phyloP scores from a whole-genome alignment of 192 early-diverging fungal species.

The Coemansia sp. region DNA sequence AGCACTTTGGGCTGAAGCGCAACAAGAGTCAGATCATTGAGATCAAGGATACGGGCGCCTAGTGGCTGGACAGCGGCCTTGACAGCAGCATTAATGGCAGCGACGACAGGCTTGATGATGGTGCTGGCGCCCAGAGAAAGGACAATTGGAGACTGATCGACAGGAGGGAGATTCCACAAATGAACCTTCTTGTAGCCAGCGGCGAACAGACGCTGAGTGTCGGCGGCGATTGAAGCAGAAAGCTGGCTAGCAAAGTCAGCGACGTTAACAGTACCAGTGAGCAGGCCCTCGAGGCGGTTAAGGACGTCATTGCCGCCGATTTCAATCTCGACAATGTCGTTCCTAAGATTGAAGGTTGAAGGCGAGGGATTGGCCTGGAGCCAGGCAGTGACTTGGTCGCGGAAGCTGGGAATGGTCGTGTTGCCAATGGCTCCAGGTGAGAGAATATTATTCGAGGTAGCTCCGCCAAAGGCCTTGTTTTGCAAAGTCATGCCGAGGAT shows the following conservation, averaged over 20 bases:
- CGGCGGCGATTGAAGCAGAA: not conserved
- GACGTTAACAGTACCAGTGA: not conserved
- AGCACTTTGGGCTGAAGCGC: conserved; percentile 8
- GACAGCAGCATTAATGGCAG: not conserved
- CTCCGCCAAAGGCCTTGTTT: conserved; percentile 13
- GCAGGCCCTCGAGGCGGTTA: conserved; percentile 1
- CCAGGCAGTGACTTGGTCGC: conserved; percentile 11
- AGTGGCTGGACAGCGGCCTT: conserved; percentile 5
- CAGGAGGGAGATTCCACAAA: conserved; percentile 17
- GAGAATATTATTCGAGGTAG: conserved; percentile 11
- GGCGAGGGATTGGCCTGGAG: conserved; percentile 8
- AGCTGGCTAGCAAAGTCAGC: conserved; percentile 5
- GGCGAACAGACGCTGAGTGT: conserved; percentile 4
- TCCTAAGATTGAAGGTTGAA: not conserved
- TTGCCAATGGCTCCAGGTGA: not conserved
- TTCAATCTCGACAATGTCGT: conserved; percentile 21
- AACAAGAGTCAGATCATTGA: not conserved
- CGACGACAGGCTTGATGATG: conserved; percentile 8
- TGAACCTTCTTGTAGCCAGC: conserved; percentile 14
- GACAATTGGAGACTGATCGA: conserved; percentile 3
- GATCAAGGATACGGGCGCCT: conserved; percentile 8
- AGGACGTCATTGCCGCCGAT: conserved; percentile 18
- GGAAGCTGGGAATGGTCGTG: conserved; percentile 16
- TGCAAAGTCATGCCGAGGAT: conserved; percentile 12
- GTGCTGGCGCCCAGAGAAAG: conserved; percentile 3